phyloP scores from a whole-genome alignment of 140 eudicot genomes.

The Anethum foeniculum region DNA sequence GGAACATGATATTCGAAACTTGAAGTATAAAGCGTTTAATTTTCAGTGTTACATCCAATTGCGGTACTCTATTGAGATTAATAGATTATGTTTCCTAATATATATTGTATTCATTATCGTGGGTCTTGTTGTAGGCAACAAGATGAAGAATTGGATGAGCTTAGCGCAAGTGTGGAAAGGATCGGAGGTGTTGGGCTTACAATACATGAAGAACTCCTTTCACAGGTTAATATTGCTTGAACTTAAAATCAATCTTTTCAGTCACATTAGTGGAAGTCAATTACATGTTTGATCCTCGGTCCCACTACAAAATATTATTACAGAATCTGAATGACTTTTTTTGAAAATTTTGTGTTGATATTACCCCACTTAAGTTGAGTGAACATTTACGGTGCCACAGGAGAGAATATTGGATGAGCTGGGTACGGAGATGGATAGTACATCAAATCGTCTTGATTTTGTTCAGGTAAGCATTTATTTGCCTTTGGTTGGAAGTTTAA shows the following conservation, averaged over 20 bases:
- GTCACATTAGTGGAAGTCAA: neutral
- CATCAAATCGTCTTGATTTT: conserved; percentile 86
- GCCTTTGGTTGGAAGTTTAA: neutral
- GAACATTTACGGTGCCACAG: conserved; percentile 28
- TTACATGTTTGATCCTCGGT: neutral
- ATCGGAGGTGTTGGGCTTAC: conserved; percentile 89
- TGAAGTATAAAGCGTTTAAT: neutral
- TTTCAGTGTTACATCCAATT: neutral
- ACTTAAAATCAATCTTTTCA: neutral
- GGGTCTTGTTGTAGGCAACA: conserved; percentile 38
- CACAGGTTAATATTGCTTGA: conserved; percentile 35
- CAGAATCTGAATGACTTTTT: neutral
- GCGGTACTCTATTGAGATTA: neutral
- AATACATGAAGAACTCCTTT: conserved; percentile 75
- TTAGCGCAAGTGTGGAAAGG: conserved; percentile 80
- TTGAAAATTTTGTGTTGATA: neutral
- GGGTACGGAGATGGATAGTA: conserved; percentile 83
- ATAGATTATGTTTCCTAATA: neutral
- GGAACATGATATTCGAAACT: neutral
- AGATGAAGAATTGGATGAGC: conserved; percentile 73
- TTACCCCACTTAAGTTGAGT: neutral
- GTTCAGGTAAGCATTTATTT: conserved; percentile 41
- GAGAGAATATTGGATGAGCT: conserved; percentile 66
- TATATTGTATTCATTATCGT: neutral
- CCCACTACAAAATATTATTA: neutral